Base-by-base conservation (phyloP, 306 rosid species). In the Dalbergia cultrata region DNA sequence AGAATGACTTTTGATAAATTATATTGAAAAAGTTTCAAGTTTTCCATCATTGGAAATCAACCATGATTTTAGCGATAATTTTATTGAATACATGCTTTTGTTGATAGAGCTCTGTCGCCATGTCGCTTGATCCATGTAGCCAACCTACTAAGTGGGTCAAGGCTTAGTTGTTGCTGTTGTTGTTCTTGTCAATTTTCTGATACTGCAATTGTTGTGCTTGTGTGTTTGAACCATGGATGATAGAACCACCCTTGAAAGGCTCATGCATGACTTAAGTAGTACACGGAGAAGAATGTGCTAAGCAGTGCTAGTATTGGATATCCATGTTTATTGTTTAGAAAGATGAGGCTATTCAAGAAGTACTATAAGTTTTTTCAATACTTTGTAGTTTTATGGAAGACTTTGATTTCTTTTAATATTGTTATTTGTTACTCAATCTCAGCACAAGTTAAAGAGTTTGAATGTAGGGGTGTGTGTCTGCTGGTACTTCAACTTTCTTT, bases 401-500 rank as follows among this genome's bases (percentile, higher is more conserved):
- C 22, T 13, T 22, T 50, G 4, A 3, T 54, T 35, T 44, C 22
- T 34, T 34, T 18, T 7, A 9, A n/a, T 50, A 41, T 26, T 26
- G 31, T 26, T 26, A 26, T 26, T 41, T 21, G 34, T 64, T 64
- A 49, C 10, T 76, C 43, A 53, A 65, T 65, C 39, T 12, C 22
- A 8, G 43, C 22, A 13, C 31, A 34, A 44, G 6, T 8, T 8
- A 13, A 47, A 31, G 63, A 35, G 54, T 35, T 71, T 71, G 72
- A 53, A 21, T 69, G 17, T 31, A 73, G 71, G 31, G 1, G 31
- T 26, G 52, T 69, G 59, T 61, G 75, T 70, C 19, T 61, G 77
- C 33, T 59, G 13, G 41, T 47, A 69, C 74, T 47, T 66, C 14
- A 57, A 45, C 63, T 69, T 82, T 33, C 26, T 68, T 67, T 65